phyloP scores from a whole-genome alignment of 352 stramenopile species.

The Peronospora farinosa region DNA sequence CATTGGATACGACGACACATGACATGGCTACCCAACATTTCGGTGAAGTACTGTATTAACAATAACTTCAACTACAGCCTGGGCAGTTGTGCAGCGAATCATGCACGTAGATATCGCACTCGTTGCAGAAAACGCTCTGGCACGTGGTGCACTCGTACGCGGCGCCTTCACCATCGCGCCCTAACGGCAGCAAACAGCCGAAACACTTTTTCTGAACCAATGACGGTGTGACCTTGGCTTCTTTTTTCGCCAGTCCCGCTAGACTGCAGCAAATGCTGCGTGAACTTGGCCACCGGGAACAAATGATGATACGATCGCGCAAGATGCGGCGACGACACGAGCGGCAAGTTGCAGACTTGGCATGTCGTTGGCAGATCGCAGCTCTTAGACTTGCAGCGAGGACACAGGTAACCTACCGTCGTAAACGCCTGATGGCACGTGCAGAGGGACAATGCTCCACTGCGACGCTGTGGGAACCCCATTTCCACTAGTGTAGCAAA shows the following conservation, averaged over 20 bases:
- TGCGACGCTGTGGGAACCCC: constrained; percentile 75
- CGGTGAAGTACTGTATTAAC: too few relatives aligned
- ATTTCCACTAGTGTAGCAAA: constrained; percentile 82
- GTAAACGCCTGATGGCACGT: constrained; percentile 84
- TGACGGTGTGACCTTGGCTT: constrained; percentile 9
- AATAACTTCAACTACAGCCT: constrained; percentile 69
- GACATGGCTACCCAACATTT: too few relatives aligned
- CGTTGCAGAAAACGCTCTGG: constrained; percentile 89
- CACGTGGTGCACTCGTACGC: constrained; percentile 88
- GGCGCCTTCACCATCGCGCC: constrained; percentile 37
- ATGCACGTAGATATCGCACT: constrained; percentile 97
- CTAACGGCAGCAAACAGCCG: constrained; percentile 61
- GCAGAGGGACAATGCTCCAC: constrained; percentile 71
- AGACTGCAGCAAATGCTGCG: constrained; percentile 51
- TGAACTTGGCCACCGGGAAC: constrained; percentile 94
- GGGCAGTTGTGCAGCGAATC: constrained; percentile 98
- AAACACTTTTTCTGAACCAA: constrained; percentile 63
- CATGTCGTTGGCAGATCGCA: constrained; percentile 94
- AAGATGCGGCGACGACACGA: constrained; percentile 96
- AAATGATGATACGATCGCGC: constrained; percentile 97
- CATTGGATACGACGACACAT: not conserved
- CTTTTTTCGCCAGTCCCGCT: constrained; percentile 15
- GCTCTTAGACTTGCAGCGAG: constrained; percentile 90
- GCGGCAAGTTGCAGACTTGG: constrained; percentile 93
- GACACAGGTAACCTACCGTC: constrained; percentile 90